Evolutionary conservation across 164 flowering plant species (phyloP).

Genomic region (Sedum album): DNA sequence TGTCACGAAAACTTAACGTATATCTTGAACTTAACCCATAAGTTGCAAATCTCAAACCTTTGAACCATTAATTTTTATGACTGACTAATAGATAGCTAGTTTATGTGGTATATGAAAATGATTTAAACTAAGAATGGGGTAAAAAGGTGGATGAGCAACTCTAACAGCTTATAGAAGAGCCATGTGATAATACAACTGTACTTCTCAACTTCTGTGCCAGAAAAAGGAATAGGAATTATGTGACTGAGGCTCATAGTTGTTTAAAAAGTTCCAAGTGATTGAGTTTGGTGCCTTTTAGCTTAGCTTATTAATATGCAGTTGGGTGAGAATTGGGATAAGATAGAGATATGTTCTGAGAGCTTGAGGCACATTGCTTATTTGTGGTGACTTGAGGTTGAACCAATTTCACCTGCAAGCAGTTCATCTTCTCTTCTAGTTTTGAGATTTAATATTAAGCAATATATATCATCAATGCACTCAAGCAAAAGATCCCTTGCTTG

Average conservation of each 20-base stretch:
- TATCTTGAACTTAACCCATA: no score
- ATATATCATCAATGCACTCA: neutral
- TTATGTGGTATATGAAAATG: no score
- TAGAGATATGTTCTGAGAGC: neutral
- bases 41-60: no score
- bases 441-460: no score
- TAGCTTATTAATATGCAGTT: neutral
- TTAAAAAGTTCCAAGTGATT: neutral
- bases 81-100: no score
- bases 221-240: neutral
- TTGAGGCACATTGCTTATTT: neutral
- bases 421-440: neutral
- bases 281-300: neutral
- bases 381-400: neutral
- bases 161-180: neutral
- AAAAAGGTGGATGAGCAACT: slow-evolving; percentile 6
- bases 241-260: neutral
- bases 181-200: slow-evolving; percentile 2
- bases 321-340: neutral
- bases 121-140: no score
- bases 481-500: slow-evolving; percentile 6
- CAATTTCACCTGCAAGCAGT: neutral
- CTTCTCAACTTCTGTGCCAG: slow-evolving; percentile 5
- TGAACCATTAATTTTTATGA: no score
- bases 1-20: no score